phyloP scores from a whole-genome alignment of 2,329 filamentous ascomycete species.

The Biscogniauxia sp. region DNA sequence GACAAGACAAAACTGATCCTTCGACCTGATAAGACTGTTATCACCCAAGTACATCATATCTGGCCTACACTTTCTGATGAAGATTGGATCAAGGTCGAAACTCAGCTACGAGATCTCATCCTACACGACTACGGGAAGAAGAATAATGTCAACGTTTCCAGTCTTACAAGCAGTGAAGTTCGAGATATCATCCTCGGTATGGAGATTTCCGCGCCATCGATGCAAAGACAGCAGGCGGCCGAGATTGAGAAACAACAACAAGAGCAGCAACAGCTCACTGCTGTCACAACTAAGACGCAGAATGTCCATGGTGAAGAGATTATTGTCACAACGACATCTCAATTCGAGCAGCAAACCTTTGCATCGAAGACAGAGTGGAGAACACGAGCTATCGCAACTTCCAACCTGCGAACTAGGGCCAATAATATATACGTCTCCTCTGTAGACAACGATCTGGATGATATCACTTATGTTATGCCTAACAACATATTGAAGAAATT shows the following conservation, averaged over 20 bases:
- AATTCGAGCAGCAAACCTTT: constrained; percentile 97
- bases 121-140: constrained; percentile 99
- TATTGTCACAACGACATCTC: constrained; percentile 95
- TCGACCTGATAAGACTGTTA: constrained; percentile 94
- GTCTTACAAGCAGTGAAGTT: constrained; percentile 93
- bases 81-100: constrained; percentile 99
- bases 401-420: constrained; percentile 85
- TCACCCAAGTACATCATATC: constrained; percentile 98
- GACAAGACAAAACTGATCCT: constrained; percentile 97
- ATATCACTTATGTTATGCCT: constrained; percentile 96
- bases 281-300: constrained; percentile 96
- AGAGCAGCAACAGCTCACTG: constrained; percentile 93
- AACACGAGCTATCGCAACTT: constrained; percentile 92
- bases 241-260: constrained; percentile 99
- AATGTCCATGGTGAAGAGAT: constrained; percentile 97
- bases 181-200: constrained; percentile 98
- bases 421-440: constrained; percentile 99
- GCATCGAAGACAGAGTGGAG: constrained; percentile 99
- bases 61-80: constrained; percentile 94
- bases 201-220: constrained; percentile 97
- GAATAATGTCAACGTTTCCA: constrained; percentile 99
- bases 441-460: constrained; percentile 86
- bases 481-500: constrained; percentile 99
- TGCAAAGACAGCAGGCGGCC: constrained; percentile 96
- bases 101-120: constrained; percentile 90